phyloP scores from a whole-genome alignment of 805 yeast genomes.

The Metschnikowia kofuensis region DNA sequence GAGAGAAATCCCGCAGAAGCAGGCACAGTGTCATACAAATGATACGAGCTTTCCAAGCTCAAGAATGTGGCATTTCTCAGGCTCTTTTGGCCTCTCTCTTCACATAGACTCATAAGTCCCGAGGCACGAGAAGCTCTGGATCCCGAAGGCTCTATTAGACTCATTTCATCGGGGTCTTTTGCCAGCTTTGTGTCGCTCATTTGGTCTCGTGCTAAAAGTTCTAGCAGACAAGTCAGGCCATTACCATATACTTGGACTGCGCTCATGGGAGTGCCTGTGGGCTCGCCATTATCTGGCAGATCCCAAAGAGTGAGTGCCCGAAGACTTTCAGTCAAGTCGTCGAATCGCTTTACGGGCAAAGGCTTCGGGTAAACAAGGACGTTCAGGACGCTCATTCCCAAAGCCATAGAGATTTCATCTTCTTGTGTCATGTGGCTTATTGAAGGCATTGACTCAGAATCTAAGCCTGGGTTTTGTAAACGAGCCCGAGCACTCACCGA shows the following conservation, averaged over 20 bases:
- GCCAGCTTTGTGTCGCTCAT: background rate
- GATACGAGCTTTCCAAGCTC: background rate
- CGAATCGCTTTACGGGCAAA: background rate
- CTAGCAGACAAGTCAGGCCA: background rate
- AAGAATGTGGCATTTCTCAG: background rate
- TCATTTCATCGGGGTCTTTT: background rate
- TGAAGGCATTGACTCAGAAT: slow-evolving; percentile 6
- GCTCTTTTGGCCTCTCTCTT: background rate
- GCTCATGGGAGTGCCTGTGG: slow-evolving; percentile 5
- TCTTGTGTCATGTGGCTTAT: background rate
- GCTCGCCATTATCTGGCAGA: background rate
- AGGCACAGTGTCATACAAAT: background rate
- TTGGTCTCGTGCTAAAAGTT: background rate
- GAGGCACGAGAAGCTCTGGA: background rate
- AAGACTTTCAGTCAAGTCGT: background rate
- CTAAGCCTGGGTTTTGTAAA: background rate
- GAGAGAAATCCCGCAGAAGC: background rate
- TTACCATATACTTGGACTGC: background rate
- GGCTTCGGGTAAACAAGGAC: slow-evolving; percentile 5
- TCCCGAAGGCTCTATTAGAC: background rate
- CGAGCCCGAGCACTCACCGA: background rate
- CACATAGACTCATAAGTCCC: background rate
- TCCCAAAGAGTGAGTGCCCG: slow-evolving; percentile 2
- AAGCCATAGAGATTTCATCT: slow-evolving; percentile 8
- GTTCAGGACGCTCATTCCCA: slow-evolving; percentile 1